Base-by-base conservation (phyloP, 2,329 filamentous ascomycete species). In the Metarhizium robertsii region DNA sequence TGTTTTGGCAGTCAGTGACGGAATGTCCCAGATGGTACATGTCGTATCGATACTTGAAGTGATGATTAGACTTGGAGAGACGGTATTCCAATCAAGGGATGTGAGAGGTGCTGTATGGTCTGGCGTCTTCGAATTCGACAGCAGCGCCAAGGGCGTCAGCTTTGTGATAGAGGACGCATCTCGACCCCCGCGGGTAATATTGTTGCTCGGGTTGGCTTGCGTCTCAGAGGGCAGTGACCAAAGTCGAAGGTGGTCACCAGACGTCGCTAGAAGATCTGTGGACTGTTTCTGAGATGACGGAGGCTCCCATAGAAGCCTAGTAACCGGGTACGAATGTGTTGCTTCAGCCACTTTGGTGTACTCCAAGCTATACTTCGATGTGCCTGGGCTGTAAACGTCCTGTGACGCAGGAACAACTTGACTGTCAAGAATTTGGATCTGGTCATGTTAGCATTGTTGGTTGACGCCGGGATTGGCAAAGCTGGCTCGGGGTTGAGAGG, bases 1-100 rank as follows among this genome's bases (percentile, higher is more conserved):
- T 2, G 94, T 99, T 74, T 99, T 99, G 53, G 94, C 94, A 0
- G 94, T 99, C 59, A 99, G 78, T 1, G 94, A 96, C 3, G 94
- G 94, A 55, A 99, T 99, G 69, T 99, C 94, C 94, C 94, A 99
- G 61, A 99, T 99, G 4, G 94, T 99, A 73, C 94, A 99, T 6
- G 94, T 99, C 1, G 94, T 99, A 68, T 99, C 94, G 66, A 99
- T 99, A 69, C 92, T 97, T 3, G 92, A 96, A 1, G 94, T 99
- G 66, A 99, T 99, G 67, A 99, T 99, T 54, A 99, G 78, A 69
- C 92, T 96, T 0, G 94, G 94, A 29, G 91, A 96, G 53, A 99
- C 87, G 2, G 90, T 95, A 66, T 99, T 99, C 94, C 94, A 99
- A 69, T 99, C 94, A 50, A 99, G 79, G 16, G 92, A 96, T 2